Evolutionary conservation across 2,329 filamentous ascomycete genomes (phyloP), one percentile per base, ranked within the genome.

Genomic region (Fusarium robinianum): DNA sequence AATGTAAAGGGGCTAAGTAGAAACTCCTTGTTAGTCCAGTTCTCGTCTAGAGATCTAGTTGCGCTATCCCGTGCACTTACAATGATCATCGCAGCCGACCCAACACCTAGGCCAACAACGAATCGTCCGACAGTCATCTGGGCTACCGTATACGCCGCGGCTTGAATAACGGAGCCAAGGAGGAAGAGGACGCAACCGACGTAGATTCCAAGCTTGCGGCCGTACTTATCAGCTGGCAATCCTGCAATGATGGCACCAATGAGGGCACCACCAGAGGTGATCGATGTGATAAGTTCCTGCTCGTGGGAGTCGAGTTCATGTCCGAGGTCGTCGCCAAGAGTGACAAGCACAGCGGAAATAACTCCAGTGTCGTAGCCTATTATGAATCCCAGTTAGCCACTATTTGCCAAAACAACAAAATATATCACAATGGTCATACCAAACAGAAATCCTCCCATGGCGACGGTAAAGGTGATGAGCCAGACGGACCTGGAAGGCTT

Each of bases 281-380:
- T 22, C 4, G 50, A 39, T 5, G 57, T 58, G n/a, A 60, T 45
- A 14, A 55, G 31, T n/a, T 55, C 52, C 41, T 53, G 53, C 34
- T 53, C 52, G 8, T 35, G 41, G 6, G 42, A 39, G 7, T 21
- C 24, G 15, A 55, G 34, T n/a, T 30, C 15, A 2, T 38, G 26
- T 5, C 47, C 44, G 19, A 55, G 47, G 25, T 55, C 50, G 8
- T 34, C 36, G 62, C 67, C 49, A 45, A 74, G 57, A 23, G 67
- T 69, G 12, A 76, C 71, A 0, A 77, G 61, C 5, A 76, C 73
- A 0, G 72, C 72, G 3, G 71, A 74, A 30, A 77, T 77, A 51
- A 75, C 70, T 10, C 73, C 72, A 10, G 73, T 77, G 40, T 77
- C 74, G 43, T 77, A 78, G 15, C 73, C 71, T 11, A 11, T 16